A percentile compares a stretch with the other conserved stretches of the same genome.
Evolutionary conservation across 306 rosid genomes (phyloP).

Genomic region (Prunus kanzakura): DNA sequence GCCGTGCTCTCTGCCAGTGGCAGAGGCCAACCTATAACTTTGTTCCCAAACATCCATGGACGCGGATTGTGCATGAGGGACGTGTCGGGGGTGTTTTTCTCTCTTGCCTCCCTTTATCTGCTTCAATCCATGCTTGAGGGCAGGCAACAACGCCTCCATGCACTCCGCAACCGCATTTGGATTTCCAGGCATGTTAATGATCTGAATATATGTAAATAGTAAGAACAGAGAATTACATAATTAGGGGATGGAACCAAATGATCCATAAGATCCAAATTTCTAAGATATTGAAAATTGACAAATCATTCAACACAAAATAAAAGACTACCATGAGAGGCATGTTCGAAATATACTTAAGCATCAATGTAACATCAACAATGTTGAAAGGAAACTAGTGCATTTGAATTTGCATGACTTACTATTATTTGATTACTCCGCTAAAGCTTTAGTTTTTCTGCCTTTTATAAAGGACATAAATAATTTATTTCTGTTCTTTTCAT

Average conservation of each 20-base stretch:
- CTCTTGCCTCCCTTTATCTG: constrained; percentile 84
- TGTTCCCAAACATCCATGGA: constrained; percentile 63
- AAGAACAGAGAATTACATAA: background rate
- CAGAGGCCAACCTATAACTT: constrained; percentile 55
- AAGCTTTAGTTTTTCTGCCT: background rate
- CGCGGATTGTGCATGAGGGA: constrained; percentile 66
- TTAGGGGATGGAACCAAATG: background rate
- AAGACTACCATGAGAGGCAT: background rate
- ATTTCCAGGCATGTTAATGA: constrained; percentile 96
- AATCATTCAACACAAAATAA: no score
- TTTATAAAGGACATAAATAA: background rate
- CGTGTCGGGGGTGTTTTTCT: constrained; percentile 83
- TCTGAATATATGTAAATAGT: background rate
- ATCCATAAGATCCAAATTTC: background rate
- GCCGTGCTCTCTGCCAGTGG: constrained; percentile 31
- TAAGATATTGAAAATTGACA: background rate
- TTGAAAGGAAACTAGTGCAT: background rate
- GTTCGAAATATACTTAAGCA: background rate
- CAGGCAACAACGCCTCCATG: constrained; percentile 83
- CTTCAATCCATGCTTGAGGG: constrained; percentile 86
- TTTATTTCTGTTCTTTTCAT: background rate
- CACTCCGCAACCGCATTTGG: constrained; percentile 95
- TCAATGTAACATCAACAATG: background rate
- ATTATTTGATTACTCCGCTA: background rate
- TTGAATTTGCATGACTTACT: background rate